Percentiles rank a stretch among this genome's conserved stretches.
phyloP scores from a whole-genome alignment of 2,329 filamentous ascomycete genomes.

The Nothophaeocryptopus gaeumannii region DNA sequence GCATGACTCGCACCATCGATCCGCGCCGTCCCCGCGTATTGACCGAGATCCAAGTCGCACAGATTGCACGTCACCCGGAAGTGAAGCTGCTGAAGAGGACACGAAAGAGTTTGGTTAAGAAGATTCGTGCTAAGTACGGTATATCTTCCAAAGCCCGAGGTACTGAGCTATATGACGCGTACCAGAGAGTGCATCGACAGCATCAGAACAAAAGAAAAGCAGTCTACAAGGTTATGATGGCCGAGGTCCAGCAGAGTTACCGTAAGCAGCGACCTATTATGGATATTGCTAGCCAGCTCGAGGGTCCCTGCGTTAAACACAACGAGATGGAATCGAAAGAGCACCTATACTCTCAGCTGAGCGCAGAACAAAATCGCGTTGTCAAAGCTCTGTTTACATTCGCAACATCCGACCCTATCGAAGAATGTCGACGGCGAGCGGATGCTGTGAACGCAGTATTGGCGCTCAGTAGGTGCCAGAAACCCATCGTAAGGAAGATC shows the following conservation, averaged over 20 bases:
- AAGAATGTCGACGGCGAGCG: background rate
- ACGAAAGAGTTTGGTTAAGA: background rate
- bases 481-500: background rate
- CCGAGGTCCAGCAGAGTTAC: constrained; percentile 1
- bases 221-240: constrained; percentile 1
- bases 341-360: background rate
- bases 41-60: constrained; percentile 1
- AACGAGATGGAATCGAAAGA: background rate
- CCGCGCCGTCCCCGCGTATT: background rate
- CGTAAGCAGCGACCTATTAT: constrained; percentile 1
- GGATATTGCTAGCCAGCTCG: background rate
- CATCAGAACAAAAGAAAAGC: constrained; percentile 1
- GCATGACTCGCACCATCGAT: constrained; percentile 7
- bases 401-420: background rate
- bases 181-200: constrained; percentile 5
- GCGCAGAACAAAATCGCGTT: constrained; percentile 2
- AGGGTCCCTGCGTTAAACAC: background rate
- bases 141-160: background rate
- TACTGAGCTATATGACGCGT: constrained; percentile 1
- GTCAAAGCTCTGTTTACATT: constrained; percentile 5
- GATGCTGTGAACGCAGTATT: constrained; percentile 3
- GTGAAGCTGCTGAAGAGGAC: background rate
- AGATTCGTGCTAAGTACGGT: background rate
- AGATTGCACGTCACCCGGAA: constrained; percentile 3
- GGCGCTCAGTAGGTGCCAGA: constrained; percentile 1